phyloP scores from a whole-genome alignment of 495 filamentous ascomycete species.

The Hypoxylon trugodes region DNA sequence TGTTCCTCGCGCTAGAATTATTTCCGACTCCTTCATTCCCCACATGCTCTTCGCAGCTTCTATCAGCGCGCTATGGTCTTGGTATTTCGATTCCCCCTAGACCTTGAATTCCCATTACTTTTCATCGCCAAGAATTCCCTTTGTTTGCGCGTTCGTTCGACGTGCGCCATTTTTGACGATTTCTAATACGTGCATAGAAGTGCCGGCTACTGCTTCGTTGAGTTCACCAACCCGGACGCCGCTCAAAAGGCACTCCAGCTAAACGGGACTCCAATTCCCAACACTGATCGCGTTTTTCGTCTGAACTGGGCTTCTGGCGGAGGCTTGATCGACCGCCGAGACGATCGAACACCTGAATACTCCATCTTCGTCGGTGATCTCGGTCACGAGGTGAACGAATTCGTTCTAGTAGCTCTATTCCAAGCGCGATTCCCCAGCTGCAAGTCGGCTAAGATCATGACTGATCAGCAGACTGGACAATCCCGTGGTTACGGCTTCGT shows the following conservation, averaged over 20 bases:
- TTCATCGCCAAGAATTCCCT: too few species aligned
- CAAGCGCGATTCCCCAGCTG: slow-evolving; percentile 94
- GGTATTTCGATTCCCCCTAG: neutral
- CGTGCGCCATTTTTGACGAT: neutral
- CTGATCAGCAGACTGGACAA: slow-evolving; percentile 96
- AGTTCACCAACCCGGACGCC: slow-evolving; percentile 84
- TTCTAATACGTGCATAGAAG: slow-evolving; percentile 69
- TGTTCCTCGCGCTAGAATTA: slow-evolving; percentile 2
- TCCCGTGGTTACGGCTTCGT: slow-evolving; percentile 98
- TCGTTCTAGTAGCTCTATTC: slow-evolving; percentile 95
- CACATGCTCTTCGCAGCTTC: neutral
- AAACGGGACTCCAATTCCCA: slow-evolving; percentile 91
- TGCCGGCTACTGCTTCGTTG: slow-evolving; percentile 98
- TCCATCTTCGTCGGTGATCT: slow-evolving; percentile 98
- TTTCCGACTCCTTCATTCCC: too few species aligned
- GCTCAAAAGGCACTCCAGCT: slow-evolving; percentile 88
- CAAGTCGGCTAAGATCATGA: slow-evolving; percentile 99
- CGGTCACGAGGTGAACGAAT: slow-evolving; percentile 98
- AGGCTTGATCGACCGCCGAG: slow-evolving; percentile 91
- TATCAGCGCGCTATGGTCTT: neutral
- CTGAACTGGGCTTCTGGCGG: slow-evolving; percentile 99
- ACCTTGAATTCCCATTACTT: neutral
- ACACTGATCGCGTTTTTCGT: slow-evolving; percentile 95
- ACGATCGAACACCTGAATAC: slow-evolving; percentile 95
- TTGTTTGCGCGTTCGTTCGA: neutral